Percentiles rank a stretch among this genome's conserved stretches.
Evolutionary conservation across 2,329 filamentous ascomycete species (phyloP).

Genomic region (Xylaria sp.): DNA sequence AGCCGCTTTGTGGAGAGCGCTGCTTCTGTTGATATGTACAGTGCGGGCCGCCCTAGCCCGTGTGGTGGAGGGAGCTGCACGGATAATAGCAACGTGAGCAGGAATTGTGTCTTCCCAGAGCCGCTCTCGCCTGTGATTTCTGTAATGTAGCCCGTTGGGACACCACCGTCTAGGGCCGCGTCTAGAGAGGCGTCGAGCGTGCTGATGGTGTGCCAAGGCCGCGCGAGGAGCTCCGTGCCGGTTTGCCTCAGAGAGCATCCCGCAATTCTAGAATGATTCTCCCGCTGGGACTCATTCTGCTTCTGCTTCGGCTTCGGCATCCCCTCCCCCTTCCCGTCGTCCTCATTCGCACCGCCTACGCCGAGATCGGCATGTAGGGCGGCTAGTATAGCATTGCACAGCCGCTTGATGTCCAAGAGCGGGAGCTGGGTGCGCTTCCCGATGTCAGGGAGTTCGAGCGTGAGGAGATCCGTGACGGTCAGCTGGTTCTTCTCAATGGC

Average conservation of each 20-base stretch:
- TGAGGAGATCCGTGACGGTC: conserved; percentile 84
- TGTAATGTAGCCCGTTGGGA: conserved; percentile 82
- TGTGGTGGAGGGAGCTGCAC: conserved; percentile 81
- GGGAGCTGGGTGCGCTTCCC: conserved; percentile 87
- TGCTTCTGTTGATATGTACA: conserved; percentile 96
- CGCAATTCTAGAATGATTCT: conserved; percentile 5
- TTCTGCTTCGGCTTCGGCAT: conserved; percentile 24
- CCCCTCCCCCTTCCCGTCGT: neutral
- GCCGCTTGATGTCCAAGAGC: conserved; percentile 78
- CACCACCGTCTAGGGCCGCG: conserved; percentile 75
- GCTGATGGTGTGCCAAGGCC: conserved; percentile 71
- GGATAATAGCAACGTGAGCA: conserved; percentile 84
- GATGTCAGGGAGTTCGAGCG: conserved; percentile 82
- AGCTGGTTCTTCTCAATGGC: conserved; percentile 81
- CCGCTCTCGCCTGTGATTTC: conserved; percentile 95
- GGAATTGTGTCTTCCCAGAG: conserved; percentile 93
- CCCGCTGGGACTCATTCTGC: conserved; percentile 28
- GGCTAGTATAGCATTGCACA: conserved; percentile 73
- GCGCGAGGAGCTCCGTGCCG: conserved; percentile 52
- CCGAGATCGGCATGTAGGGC: conserved; percentile 73
- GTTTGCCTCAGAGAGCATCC: conserved; percentile 45
- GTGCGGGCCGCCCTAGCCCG: conserved; percentile 76
- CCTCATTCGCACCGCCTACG: conserved; percentile 36
- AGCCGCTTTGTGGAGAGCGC: conserved; percentile 84
- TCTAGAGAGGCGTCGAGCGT: conserved; percentile 83